Evolutionary conservation across 768 basidiomycete species (phyloP), one percentile per base, ranked within the genome.

Genomic region (Suillus placidus): DNA sequence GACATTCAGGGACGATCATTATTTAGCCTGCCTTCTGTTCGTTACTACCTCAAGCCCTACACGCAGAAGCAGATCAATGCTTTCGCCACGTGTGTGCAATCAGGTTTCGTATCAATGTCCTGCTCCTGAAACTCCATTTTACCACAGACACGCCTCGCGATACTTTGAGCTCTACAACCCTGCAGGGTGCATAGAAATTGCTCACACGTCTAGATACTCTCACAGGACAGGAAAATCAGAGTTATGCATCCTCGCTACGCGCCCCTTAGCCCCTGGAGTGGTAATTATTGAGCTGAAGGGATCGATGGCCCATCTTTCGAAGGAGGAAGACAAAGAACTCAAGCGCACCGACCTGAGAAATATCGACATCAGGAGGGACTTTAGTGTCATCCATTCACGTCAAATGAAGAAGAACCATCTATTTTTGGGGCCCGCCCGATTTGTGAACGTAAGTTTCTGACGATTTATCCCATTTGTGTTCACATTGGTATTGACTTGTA

Each of bases 351-450:
- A 91, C 78, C 81, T 88, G 66, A 84, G 88, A 68, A 77, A 81
- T 63, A 83, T 83, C 62, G 89, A 91, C 70, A 92, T 92, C 68
- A 87, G 93, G 66, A 83, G 92, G 71, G 93, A 95, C 76, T 95
- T 95, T 74, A 94, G 92, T 76, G 93, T 95, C 72, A 94, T 95
- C 62, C 93, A 94, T 77, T 94, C 92, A 40, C 92, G 90, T 72
- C 91, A 92, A 76, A 90, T 93, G 85, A 94, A 94, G 82, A 93
- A 92, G 79, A 95, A 93, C 72, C 92, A 94, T 80, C 82, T 95
- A 73, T 94, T 95, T 81, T 81, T 95, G 74, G 93, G 93, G 12
- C 94, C 93, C 60, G 94, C 93, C 79, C 90, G 93, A 73, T 95
- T 95, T 80, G 93, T 95, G 67, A 95, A 95, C 75, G 93, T 94